phyloP scores from a whole-genome alignment of 441 rosid species.

The Populus hybrid region DNA sequence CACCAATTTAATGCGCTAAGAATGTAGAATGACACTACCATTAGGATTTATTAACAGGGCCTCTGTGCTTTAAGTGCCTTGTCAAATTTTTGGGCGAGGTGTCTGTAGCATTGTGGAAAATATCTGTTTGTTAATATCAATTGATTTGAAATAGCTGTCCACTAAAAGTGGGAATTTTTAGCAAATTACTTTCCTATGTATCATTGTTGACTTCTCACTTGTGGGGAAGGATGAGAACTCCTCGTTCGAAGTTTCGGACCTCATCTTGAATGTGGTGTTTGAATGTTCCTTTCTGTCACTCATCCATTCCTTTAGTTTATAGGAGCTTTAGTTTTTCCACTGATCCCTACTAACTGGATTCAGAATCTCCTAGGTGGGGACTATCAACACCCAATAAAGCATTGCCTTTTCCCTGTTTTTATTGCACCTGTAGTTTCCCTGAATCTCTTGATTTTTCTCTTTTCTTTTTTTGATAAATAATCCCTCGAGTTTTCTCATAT shows the following conservation, averaged over 20 bases:
- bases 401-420: neutral
- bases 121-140: neutral
- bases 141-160: neutral
- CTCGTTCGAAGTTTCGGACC: neutral
- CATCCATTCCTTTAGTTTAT: neutral
- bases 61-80: neutral
- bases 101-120: neutral
- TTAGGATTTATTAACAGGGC: neutral
- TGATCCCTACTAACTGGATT: neutral
- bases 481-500: slow-evolving; percentile 16
- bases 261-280: neutral
- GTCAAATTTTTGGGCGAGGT: neutral
- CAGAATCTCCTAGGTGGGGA: neutral
- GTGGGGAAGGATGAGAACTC: neutral
- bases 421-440: neutral
- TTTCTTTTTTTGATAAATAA: slow-evolving; percentile 12
- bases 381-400: neutral
- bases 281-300: neutral
- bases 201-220: neutral
- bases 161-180: neutral
- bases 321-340: neutral
- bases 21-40: neutral
- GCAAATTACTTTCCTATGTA: neutral
- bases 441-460: slow-evolving; percentile 11
- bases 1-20: neutral